Evolutionary conservation across 441 rosid species (phyloP).

Genomic region (Capsella rubella): DNA sequence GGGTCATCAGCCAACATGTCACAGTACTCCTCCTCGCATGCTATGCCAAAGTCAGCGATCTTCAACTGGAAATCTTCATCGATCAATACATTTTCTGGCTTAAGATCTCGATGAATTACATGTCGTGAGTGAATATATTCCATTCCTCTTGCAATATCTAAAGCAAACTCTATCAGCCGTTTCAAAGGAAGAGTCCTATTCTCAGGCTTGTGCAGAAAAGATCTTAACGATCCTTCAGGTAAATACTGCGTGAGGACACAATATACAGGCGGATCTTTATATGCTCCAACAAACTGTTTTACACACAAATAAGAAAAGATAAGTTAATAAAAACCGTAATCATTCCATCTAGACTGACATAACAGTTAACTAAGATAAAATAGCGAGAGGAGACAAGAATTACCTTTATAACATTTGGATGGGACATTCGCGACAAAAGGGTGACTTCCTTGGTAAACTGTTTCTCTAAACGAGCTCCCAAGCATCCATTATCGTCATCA

Average conservation of each 20-base stretch:
- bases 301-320: conserved; percentile 42
- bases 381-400: conserved; percentile 21
- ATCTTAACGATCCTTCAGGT: conserved; percentile 94
- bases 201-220: conserved; percentile 92
- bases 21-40: conserved; percentile 86
- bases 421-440: conserved; percentile 75
- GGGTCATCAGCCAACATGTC: conserved; percentile 89
- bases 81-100: conserved; percentile 89
- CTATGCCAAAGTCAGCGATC: conserved; percentile 98
- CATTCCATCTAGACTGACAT: conserved; percentile 10
- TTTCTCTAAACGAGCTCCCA: conserved; percentile 78
- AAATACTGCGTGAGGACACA: conserved; percentile 87
- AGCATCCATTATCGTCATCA: conserved; percentile 74
- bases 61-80: conserved; percentile 72
- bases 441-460: conserved; percentile 89
- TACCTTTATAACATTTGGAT: conserved; percentile 91
- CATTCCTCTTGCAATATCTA: conserved; percentile 93
- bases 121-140: conserved; percentile 89
- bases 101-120: conserved; percentile 92
- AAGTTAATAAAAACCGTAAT: conserved; percentile 1
- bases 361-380: background rate
- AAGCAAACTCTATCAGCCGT: conserved; percentile 67
- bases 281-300: conserved; percentile 88
- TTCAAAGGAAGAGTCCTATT: conserved; percentile 65
- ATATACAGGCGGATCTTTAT: conserved; percentile 84